Conservation (phyloP, 1,284 basidiomycete species). For the Cerrena zonata region DNA sequence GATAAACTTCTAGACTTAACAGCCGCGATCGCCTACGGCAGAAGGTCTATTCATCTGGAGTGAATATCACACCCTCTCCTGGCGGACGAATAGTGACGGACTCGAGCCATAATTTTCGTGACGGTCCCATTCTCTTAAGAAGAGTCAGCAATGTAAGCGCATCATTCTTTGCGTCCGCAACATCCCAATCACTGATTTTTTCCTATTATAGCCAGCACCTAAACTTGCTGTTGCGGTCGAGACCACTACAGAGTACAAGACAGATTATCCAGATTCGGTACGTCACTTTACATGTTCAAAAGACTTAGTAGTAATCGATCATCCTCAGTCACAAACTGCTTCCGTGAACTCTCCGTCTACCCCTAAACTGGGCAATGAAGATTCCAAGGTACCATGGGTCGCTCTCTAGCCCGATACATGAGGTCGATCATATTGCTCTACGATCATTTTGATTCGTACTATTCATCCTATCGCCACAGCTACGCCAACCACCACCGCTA, state of each 20-base stretch:
- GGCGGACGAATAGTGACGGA: neutral
- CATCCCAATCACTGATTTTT: no score
- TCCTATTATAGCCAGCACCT: conserved; percentile 2
- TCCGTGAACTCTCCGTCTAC: neutral
- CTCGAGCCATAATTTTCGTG: neutral
- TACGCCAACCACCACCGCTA: no score
- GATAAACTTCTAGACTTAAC: conserved; percentile 15
- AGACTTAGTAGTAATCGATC: neutral
- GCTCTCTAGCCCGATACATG: neutral
- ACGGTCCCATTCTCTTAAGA: conserved; percentile 6
- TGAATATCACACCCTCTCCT: conserved; percentile 1
- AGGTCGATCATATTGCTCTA: no score
- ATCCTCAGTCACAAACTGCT: neutral
- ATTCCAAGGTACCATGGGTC: neutral
- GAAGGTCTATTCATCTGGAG: conserved; percentile 14
- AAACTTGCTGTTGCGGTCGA: conserved; percentile 7
- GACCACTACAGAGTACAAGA: conserved; percentile 9
- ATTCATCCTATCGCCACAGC: no score
- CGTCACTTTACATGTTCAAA: neutral
- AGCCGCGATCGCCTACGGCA: conserved; percentile 19
- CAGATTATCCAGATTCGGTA: conserved; percentile 5
- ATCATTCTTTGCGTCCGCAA: neutral
- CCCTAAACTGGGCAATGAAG: neutral
- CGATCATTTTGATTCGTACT: no score
- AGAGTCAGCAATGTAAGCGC: neutral